Base-by-base conservation (phyloP, 2,329 filamentous ascomycete genomes). In the Fusarium devonianum region DNA sequence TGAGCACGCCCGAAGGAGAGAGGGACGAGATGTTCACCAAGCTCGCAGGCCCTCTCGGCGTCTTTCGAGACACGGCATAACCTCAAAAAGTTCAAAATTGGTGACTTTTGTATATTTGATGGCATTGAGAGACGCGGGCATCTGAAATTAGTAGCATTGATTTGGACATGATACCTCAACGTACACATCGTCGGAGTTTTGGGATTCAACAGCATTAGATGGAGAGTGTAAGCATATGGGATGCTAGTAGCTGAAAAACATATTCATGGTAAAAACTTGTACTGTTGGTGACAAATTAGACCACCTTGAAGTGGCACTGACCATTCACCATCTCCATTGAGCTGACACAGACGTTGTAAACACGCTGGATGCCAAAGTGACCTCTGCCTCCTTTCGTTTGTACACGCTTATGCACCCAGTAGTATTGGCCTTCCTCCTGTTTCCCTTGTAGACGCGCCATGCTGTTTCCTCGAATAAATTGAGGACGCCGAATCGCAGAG, bases 1-100 rank as follows among this genome's bases (percentile, higher is more conserved):
- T 96, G 49, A 96, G 92, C 68, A 90, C 88, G 3, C 78, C 88
- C 0, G 79, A 87, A 49, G 90, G 85, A 3, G 93, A 97, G 76
- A 88, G 87, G 73, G 89, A 95, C 52, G 94, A 97, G 77, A 97
- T 97, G 92, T 78, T 87, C 65, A 85, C 84, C 6, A 93, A 92
- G 72, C 72, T 90, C 38, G 79, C 77, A 38, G 82, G 82, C 3
- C 81, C 81, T 9, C 64, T 85, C 60, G 75, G 79, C 1, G 70
- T 81, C 4, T 82, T 84, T 38, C 58, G 62, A 42, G 71, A 73
- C 44, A 52, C 60, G n/a, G 70, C 69, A 21, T 72, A 44, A 35
- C 10, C 7, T 12, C n/a, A n/a, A 28, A 14, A 14, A 12, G 2
- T 16, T 19, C 7, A 22, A 9, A 9, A n/a, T n/a, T n/a, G 32